Evolutionary conservation across 2,329 filamentous ascomycete genomes (phyloP).

Genomic region (Neofusicoccum cordaticola): DNA sequence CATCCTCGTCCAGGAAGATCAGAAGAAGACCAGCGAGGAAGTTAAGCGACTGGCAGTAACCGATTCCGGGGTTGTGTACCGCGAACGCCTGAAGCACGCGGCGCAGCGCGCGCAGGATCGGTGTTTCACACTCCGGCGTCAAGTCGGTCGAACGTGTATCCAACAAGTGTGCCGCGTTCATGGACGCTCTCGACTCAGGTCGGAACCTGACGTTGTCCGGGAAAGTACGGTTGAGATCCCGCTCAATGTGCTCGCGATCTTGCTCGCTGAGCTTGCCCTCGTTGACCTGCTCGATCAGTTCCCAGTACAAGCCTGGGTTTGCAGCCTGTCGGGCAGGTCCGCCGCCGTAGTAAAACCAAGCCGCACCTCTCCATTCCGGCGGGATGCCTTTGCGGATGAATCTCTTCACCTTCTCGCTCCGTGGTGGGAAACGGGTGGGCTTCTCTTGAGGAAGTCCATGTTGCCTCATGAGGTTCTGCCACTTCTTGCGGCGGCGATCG

Average conservation of each 20-base stretch:
- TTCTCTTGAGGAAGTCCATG: slow-evolving; percentile 68
- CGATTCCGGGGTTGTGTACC: slow-evolving; percentile 84
- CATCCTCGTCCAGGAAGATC: slow-evolving; percentile 74
- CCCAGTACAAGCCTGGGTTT: slow-evolving; percentile 72
- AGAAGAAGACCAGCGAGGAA: slow-evolving; percentile 88
- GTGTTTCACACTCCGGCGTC: slow-evolving; percentile 55
- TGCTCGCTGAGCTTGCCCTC: slow-evolving; percentile 61
- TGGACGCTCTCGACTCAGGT: slow-evolving; percentile 49
- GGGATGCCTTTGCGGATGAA: slow-evolving; percentile 93
- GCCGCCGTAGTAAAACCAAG: slow-evolving; percentile 95
- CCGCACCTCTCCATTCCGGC: slow-evolving; percentile 88
- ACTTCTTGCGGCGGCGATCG: slow-evolving; percentile 73
- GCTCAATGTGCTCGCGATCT: slow-evolving; percentile 87
- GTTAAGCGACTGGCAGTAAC: slow-evolving; percentile 94
- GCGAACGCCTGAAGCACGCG: slow-evolving; percentile 87
- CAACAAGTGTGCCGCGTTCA: slow-evolving; percentile 22
- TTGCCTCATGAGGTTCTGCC: slow-evolving; percentile 74
- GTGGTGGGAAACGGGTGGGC: slow-evolving; percentile 75
- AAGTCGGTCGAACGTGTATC: slow-evolving; percentile 14
- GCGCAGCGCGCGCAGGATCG: slow-evolving; percentile 76
- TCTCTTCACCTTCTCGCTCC: slow-evolving; percentile 78
- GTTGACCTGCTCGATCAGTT: slow-evolving; percentile 65
- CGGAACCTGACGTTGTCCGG: slow-evolving; percentile 93
- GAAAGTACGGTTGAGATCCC: slow-evolving; percentile 89
- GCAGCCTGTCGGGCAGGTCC: slow-evolving; percentile 76